Evolutionary conservation across 257 asterid genomes (phyloP), one percentile per base, ranked within the genome.

Genomic region (Fraxinus excelsior): DNA sequence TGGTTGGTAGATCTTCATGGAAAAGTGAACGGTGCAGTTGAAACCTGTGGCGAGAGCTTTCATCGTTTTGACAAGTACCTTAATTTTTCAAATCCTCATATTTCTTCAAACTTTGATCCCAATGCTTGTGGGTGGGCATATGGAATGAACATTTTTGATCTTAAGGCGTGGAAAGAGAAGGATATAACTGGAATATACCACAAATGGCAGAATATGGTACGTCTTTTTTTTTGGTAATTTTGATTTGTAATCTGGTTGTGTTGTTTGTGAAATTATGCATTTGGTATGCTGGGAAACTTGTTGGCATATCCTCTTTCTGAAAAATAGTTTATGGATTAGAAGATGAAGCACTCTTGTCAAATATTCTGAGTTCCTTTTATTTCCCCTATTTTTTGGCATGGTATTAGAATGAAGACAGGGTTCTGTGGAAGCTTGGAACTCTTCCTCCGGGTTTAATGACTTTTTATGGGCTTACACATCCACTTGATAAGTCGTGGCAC

Each of bases 111-210:
- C 82, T 95, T 93, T 77, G 94, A 95, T 81, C 99, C 99, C 44
- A 93, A 91, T 67, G 97, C 99, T 71, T 95, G 98, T 85, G 98
- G 99, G 38, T 95, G 99, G 99, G 99, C 99, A 0, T 95, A 95
- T 79, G 99, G 99, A 67, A 95, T 95, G 99, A 95, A 95, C 82
- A 89, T 95, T 60, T 95, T 95, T 46, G 98, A 95, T 83, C 94
- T 95, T 35, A 85, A 85, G 88, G 97, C 84, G 86, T 93, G 99
- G 99, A 95, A 95, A 87, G 93, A 88, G 90, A 83, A 80, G 90
- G 99, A 95, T 86, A 95, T 95, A 68, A 95, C 98, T 26, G 99
- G 99, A 77, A 93, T 95, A 80, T 95, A 95, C 83, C 99, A 93
- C 90, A 91, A 86, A 84, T 95, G 99, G 98, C 99, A 95, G 88